Base-by-base conservation (phyloP, 139 green algal species). In the Eudorina sp. region DNA sequence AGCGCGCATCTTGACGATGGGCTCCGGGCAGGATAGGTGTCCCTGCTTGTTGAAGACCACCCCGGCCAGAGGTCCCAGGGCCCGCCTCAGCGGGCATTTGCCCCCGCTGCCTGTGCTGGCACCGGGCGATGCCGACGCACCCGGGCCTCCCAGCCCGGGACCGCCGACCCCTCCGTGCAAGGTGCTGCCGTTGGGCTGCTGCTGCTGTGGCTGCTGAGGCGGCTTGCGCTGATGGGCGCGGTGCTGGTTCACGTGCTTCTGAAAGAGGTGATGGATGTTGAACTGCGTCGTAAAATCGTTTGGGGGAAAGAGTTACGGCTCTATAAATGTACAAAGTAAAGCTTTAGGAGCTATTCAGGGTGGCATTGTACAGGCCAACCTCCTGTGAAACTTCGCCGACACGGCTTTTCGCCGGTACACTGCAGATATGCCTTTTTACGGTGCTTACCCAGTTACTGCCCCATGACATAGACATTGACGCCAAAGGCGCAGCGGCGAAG, bases 1-100 rank as follows among this genome's bases (percentile, higher is more conserved):
- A 4, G 96, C 96, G 0, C 96, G 91, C 76, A 95, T 93, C 19
- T 91, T 90, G 14, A 98, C 79, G 21, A 99, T 97, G 2, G 91
- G 76, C 13, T 94, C 51, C 0, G 96, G 96, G 92, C 96, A 99
- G 5, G 75, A 3, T 16, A 97, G 46, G 60, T 97, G 84, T 11
- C 90, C 90, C 13, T 66, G 46, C 36, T 81, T 74, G 80, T 91
- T 92, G 85, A 94, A 90, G 1, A 94, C 88, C 0, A 91, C 5
- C 8, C 90, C 93, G 4, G 86, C 36, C 29, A 96, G 80, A 0
- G 94, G 94, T 0, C 95, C 72, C n/a, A 98, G 88, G 2, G 86
- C 86, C 29, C 92, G 91, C 29, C 90, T 89, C 83, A 94, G 41
- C 0, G 84, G 90, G 86, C 92, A 95, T 46, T 81, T 73, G 13